These are phyloP conservation scores for Pythium phragmiticola DNA, from an alignment of 352 stramenopile genomes.

Conservation along the genomic window DNA sequence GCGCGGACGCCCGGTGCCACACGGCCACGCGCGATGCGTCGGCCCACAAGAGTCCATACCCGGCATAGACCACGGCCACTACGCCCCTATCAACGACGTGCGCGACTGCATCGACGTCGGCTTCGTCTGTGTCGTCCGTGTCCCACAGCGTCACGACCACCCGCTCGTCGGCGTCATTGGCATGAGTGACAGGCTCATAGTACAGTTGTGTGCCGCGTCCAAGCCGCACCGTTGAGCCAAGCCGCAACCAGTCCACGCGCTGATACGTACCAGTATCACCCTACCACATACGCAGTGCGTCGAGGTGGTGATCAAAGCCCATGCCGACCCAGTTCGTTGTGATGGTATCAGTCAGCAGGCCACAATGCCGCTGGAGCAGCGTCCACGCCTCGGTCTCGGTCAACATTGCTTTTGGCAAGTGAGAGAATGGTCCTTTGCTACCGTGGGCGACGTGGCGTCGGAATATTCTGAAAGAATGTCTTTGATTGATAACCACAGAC, in stretches of 20 bases:
- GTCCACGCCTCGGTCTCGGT: neutral
- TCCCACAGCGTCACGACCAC: constrained; percentile 3
- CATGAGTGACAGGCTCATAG: neutral
- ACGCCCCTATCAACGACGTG: neutral
- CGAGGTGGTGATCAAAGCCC: neutral
- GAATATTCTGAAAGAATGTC: too few species aligned
- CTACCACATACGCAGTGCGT: neutral
- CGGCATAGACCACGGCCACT: neutral
- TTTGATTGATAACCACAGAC: too few species aligned
- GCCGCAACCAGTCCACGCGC: neutral
- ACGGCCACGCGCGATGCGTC: neutral
- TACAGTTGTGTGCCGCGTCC: neutral
- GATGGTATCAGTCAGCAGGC: neutral
- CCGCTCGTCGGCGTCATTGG: neutral
- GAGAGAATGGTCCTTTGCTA: too few species aligned
- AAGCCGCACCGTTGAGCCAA: neutral
- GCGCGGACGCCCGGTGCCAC: neutral
- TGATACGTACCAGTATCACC: neutral
- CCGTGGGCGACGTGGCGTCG: too few species aligned
- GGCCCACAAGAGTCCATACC: constrained; percentile 6
- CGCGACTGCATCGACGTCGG: neutral
- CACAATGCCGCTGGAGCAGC: neutral
- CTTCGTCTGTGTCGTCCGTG: neutral
- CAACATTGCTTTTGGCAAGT: neutral
- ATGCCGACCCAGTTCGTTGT: neutral